Evolutionary conservation across 169 alveolate genomes (phyloP), one percentile per base, ranked within the genome.

Genomic region (Eimeria praecox): DNA sequence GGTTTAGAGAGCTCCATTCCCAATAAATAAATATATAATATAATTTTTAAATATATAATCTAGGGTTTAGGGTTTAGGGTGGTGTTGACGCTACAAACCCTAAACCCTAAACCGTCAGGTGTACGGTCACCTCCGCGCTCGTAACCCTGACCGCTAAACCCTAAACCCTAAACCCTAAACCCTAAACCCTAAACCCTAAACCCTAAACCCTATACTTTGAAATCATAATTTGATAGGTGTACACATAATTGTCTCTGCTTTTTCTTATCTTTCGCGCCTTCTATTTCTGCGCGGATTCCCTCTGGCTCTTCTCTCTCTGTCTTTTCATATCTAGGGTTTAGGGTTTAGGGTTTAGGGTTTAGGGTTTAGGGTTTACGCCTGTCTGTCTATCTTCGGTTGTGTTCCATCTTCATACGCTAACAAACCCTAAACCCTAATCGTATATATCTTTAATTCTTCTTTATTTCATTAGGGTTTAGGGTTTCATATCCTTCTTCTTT

Each of bases 151-250:
- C 66, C 66, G 66, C 80, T 69, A 69, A 69, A 69, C 80, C 80
- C 80, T 69, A 69, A 69, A 69, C 80, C 80, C 80, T 69, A 69
- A 69, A 69, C 80, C 80, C 80, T 69, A 18, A 69, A 35, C 80
- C 44, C 80, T 69, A 35, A 69, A 69, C 80, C 80, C 80, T 69
- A 69, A 69, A 69, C 80, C 80, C 80, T 69, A 69, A 69, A 69
- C 80, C 80, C 80, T 69, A 18, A 69, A 35, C 80, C 44, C 80
- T 69, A 35, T 27, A 35, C 80, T 42, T 42, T 69, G 80, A n/a
- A 35, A 69, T n/a, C 80, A n/a, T 3, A 35, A 69, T 12, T 69
- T 2, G n/a, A 18, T 6, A 35, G 80, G 80, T 3, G 6, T 56
- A 27, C 20, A 56, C 24, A 56, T 56, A 3, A 56, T 56, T 56